phyloP scores from a whole-genome alignment of 2,329 filamentous ascomycete genomes.

The Colletotrichum neosansevieriae region DNA sequence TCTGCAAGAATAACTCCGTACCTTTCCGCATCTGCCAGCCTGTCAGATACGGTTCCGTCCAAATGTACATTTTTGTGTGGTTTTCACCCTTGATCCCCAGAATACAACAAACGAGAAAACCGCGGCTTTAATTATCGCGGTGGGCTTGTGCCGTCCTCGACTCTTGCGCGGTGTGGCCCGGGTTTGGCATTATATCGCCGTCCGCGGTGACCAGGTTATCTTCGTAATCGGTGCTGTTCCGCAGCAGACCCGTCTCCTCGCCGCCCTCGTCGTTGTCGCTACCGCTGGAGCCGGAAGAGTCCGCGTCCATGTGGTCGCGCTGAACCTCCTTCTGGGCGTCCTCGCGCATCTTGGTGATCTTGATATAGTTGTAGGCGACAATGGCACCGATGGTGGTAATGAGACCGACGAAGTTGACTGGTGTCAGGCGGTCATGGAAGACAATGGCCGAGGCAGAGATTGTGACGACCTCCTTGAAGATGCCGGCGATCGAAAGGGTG shows the following conservation, averaged over 20 bases:
- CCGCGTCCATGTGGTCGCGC: slow-evolving; percentile 50
- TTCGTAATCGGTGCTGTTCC: slow-evolving; percentile 53
- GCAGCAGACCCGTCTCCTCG: slow-evolving; percentile 62
- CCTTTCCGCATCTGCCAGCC: slow-evolving; percentile 17
- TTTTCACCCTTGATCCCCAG: not conserved
- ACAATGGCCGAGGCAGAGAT: slow-evolving; percentile 89
- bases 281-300: slow-evolving; percentile 51
- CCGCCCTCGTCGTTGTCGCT: slow-evolving; percentile 58
- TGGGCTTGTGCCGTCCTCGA: slow-evolving; percentile 38
- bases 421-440: slow-evolving; percentile 88
- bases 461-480: slow-evolving; percentile 98
- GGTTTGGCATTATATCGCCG: slow-evolving; percentile 54
- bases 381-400: slow-evolving; percentile 92
- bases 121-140: slow-evolving; percentile 39
- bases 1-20: slow-evolving; percentile 27
- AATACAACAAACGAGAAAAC: slow-evolving; percentile 39
- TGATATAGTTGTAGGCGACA: slow-evolving; percentile 91
- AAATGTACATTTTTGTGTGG: slow-evolving; percentile 18
- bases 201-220: slow-evolving; percentile 54
- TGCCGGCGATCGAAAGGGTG: slow-evolving; percentile 94
- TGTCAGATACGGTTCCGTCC: slow-evolving; percentile 9
- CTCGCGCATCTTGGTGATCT: slow-evolving; percentile 87
- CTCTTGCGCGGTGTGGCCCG: slow-evolving; percentile 44
- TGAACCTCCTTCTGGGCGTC: slow-evolving; percentile 73
- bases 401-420: slow-evolving; percentile 88